Percentiles rank a stretch among this genome's conserved stretches.
These are phyloP conservation scores for Lachancea thermotolerans DNA, from an alignment of 805 yeast genomes.

Conservation along the genomic window DNA sequence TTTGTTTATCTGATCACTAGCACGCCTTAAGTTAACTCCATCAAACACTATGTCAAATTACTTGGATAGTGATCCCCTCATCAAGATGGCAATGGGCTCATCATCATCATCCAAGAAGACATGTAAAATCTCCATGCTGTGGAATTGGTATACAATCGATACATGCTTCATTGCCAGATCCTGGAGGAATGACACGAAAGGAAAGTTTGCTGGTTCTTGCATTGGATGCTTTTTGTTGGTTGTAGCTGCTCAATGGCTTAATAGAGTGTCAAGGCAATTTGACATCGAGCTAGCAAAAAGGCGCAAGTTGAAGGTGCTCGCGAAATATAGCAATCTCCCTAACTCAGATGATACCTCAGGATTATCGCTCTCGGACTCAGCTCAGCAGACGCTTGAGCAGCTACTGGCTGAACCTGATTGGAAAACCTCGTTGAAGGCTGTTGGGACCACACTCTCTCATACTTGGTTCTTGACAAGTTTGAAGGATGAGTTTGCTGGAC, in stretches of 20 bases:
- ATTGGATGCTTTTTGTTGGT: constrained; percentile 59
- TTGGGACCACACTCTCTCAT: constrained; percentile 29
- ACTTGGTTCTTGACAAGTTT: constrained; percentile 26
- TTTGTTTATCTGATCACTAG: no score
- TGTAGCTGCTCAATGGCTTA: constrained; percentile 50
- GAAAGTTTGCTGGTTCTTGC: constrained; percentile 69
- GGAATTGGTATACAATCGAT: constrained; percentile 70
- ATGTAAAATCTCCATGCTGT: constrained; percentile 42
- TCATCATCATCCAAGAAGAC: constrained; percentile 5
- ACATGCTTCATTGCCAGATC: constrained; percentile 55
- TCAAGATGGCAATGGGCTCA: constrained; percentile 11
- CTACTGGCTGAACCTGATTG: constrained; percentile 7
- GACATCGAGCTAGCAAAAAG: constrained; percentile 36
- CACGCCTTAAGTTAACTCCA: neutral
- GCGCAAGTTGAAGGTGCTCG: constrained; percentile 13
- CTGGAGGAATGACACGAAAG: constrained; percentile 55
- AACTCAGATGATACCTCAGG: constrained; percentile 8
- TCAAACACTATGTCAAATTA: neutral
- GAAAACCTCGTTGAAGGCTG: constrained; percentile 13
- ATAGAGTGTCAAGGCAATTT: constrained; percentile 48
- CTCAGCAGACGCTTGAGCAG: constrained; percentile 8
- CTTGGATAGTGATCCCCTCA: neutral
- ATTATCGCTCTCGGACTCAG: constrained; percentile 12
- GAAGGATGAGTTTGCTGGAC: constrained; percentile 1
- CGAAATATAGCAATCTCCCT: constrained; percentile 1